A percentile compares a stretch with the other conserved stretches of the same genome.
These are phyloP conservation scores for Stagonosporopsis vannaccii DNA, from an alignment of 2,329 filamentous ascomycete species.

Conservation along the genomic window DNA sequence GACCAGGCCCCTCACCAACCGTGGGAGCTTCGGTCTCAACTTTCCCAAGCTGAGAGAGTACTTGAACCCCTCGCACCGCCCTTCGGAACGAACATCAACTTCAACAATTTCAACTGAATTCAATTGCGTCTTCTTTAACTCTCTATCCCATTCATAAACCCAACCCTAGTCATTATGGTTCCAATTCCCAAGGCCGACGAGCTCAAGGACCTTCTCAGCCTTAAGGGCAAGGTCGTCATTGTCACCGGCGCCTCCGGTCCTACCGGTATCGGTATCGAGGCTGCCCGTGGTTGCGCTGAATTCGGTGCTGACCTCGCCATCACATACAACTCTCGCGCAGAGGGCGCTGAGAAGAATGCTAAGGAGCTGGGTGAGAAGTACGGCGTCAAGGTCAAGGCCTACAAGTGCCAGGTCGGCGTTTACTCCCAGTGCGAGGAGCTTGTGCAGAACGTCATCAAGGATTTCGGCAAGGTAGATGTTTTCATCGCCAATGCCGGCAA, in stretches of 20 bases:
- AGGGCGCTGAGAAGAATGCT: slow-evolving; percentile 71
- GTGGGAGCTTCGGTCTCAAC: slow-evolving; percentile 25
- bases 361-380: slow-evolving; percentile 66
- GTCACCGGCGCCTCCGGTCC: slow-evolving; percentile 65
- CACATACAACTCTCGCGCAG: slow-evolving; percentile 69
- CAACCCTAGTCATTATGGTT: slow-evolving; percentile 58
- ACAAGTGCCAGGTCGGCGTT: slow-evolving; percentile 68
- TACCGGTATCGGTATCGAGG: slow-evolving; percentile 72
- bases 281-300: slow-evolving; percentile 69
- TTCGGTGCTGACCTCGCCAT: slow-evolving; percentile 70
- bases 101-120: slow-evolving; percentile 24
- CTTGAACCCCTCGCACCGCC: slow-evolving; percentile 45
- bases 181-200: slow-evolving; percentile 63
- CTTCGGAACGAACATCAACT: slow-evolving; percentile 21
- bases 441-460: slow-evolving; percentile 66
- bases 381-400: slow-evolving; percentile 71
- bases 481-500: slow-evolving; percentile 75
- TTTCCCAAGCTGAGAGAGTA: slow-evolving; percentile 34
- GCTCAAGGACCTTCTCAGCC: slow-evolving; percentile 63
- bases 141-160: slow-evolving; percentile 11
- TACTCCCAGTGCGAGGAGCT: slow-evolving; percentile 65
- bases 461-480: slow-evolving; percentile 74
- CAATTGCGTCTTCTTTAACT: slow-evolving; percentile 21
- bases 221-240: slow-evolving; percentile 63
- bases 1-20: slow-evolving; percentile 32